A percentile compares a stretch with the other conserved stretches of the same genome.
phyloP scores from a whole-genome alignment of 2,329 filamentous ascomycete species.

The Chalaropsis thielavioides region DNA sequence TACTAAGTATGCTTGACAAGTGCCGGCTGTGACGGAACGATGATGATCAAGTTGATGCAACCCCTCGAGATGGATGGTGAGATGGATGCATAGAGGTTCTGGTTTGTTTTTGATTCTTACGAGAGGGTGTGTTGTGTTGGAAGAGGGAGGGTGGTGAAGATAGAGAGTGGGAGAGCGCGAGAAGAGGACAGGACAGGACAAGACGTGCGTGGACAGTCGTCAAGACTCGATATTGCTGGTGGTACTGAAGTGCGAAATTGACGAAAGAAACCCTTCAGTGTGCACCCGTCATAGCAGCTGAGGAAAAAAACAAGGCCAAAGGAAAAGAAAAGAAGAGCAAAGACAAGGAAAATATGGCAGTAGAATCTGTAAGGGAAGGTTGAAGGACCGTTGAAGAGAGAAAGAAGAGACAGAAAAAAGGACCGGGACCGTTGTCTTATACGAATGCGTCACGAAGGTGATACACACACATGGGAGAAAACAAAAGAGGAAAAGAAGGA shows the following conservation, averaged over 20 bases:
- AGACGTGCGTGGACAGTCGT: neutral
- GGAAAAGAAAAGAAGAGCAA: neutral
- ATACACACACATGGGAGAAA: neutral
- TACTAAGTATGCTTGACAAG: neutral
- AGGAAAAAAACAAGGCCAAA: slow-evolving; percentile 1
- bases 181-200: too few relatives aligned
- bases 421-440: slow-evolving; percentile 4
- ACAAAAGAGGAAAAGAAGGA: neutral
- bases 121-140: neutral
- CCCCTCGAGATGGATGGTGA: neutral
- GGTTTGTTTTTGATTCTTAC: neutral
- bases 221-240: slow-evolving; percentile 2
- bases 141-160: neutral
- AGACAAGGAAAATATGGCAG: neutral
- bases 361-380: neutral
- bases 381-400: neutral
- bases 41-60: slow-evolving; percentile 1
- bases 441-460: slow-evolving; percentile 5
- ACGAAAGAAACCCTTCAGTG: slow-evolving; percentile 4
- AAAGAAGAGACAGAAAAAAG: neutral
- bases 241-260: slow-evolving; percentile 4
- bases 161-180: neutral
- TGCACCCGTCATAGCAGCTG: neutral
- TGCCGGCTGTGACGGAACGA: neutral
- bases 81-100: neutral